A percentile compares a stretch with the other conserved stretches of the same genome.
phyloP scores from a whole-genome alignment of 148 eudicot species.

The Cornus controversa region DNA sequence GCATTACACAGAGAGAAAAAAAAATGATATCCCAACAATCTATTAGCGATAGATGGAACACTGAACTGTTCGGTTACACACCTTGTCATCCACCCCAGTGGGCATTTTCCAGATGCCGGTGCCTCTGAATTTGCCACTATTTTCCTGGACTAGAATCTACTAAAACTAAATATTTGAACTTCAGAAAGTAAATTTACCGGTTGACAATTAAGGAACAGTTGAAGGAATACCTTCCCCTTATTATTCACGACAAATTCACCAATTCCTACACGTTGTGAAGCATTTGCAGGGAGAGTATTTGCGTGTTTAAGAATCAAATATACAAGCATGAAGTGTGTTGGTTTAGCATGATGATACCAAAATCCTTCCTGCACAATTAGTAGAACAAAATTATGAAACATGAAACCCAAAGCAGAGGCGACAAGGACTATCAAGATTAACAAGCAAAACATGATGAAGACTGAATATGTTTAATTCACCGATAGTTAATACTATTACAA shows the following conservation, averaged over 20 bases:
- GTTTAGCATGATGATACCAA: slow-evolving; percentile 76
- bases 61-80: background rate
- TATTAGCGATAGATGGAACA: background rate
- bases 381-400: background rate
- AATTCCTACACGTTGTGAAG: slow-evolving; percentile 73
- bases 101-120: too few relatives aligned
- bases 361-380: slow-evolving; percentile 61
- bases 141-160: too few relatives aligned
- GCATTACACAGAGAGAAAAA: slow-evolving; percentile 4
- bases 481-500: too few relatives aligned
- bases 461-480: too few relatives aligned
- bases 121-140: too few relatives aligned
- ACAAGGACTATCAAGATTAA: too few relatives aligned
- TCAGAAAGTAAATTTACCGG: too few relatives aligned
- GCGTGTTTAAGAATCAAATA: slow-evolving; percentile 50
- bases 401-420: too few relatives aligned
- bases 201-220: background rate
- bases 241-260: slow-evolving; percentile 67
- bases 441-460: too few relatives aligned
- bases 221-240: slow-evolving; percentile 48
- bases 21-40: background rate
- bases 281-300: slow-evolving; percentile 49
- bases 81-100: slow-evolving; percentile 68
- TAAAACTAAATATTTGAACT: too few relatives aligned
- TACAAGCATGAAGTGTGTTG: slow-evolving; percentile 65